A percentile compares a stretch with the other conserved stretches of the same genome.
Conservation (phyloP, 805 yeast genomes). For the Wickerhamiella parazyma region DNA sequence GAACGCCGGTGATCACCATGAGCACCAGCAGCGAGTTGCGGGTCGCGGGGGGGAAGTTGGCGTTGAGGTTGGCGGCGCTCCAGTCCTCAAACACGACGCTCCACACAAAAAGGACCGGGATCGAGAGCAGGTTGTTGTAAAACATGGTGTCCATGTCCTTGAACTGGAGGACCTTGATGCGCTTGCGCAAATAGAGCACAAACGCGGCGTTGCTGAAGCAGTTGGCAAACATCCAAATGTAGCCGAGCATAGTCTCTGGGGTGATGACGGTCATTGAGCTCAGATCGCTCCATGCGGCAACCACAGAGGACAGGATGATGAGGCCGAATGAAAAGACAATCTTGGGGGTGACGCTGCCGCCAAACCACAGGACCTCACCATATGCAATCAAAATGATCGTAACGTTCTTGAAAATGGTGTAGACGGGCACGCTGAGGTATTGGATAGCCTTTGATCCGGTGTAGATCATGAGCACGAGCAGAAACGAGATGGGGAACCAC, state of each 20-base stretch:
- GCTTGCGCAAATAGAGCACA: constrained; percentile 90
- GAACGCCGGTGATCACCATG: constrained; percentile 85
- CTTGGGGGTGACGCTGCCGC: constrained; percentile 82
- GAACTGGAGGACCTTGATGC: constrained; percentile 92
- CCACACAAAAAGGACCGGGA: constrained; percentile 69
- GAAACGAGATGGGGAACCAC: constrained; percentile 84
- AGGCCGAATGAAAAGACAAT: constrained; percentile 75
- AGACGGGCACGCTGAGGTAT: constrained; percentile 83
- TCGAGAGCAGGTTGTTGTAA: constrained; percentile 87
- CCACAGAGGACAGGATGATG: constrained; percentile 92
- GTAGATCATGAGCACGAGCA: constrained; percentile 87
- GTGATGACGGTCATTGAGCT: constrained; percentile 26
- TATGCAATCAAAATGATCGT: constrained; percentile 94
- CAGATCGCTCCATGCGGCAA: constrained; percentile 84
- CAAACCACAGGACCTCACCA: constrained; percentile 96
- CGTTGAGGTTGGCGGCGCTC: constrained; percentile 62
- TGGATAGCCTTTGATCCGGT: constrained; percentile 92
- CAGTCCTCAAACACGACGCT: constrained; percentile 84
- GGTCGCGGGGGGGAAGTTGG: constrained; percentile 65
- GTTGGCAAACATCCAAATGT: constrained; percentile 93
- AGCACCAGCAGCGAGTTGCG: constrained; percentile 58
- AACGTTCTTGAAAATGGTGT: constrained; percentile 94
- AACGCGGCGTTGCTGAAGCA: constrained; percentile 90
- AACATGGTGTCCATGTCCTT: constrained; percentile 91
- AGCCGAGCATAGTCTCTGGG: constrained; percentile 39